Evolutionary conservation across 164 flowering plant genomes (phyloP), one percentile per base, ranked within the genome.

Genomic region (Macadamia tetraphylla): DNA sequence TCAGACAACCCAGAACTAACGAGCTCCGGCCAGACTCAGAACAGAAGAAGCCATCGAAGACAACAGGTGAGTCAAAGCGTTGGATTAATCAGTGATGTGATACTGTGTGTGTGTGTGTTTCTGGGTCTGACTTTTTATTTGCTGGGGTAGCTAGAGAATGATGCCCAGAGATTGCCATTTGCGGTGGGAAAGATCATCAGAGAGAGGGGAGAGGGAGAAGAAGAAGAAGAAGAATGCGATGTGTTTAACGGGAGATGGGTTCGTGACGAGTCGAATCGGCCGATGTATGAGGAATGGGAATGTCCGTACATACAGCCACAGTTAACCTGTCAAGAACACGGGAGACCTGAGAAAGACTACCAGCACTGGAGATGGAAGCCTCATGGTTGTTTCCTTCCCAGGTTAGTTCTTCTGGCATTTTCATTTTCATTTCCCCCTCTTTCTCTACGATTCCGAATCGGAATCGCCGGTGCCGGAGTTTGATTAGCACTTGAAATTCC

Each of bases 241-340:
- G 55, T 84, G 67, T 89, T 85, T 74, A 80, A 72, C 10, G 98
- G 97, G 70, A 79, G 74, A 60, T 94, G 98, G 98, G 91, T 91
- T 3, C 51, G 74, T 70, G 98, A 91, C 68, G 82, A 87, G 71
- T 64, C 42, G 71, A 81, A 42, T 63, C 74, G 86, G 70, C 97
- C 97, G 70, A 72, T 79, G 11, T 91, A 91, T 64, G 78, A 85
- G 52, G 96, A 91, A 66, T 69, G 73, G 61, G 91, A 86, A 63
- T 93, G 98, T 63, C 98, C 97, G 23, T 93, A 91, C 82, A 91
- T 93, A 10, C 94, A 87, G 75, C 97, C 96, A 1, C 98, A 93
- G 80, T 60, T 91, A 67, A 91, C 97, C 0, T 93, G 98, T 66
- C 87, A 80, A 63, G 87, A 84, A 58, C 94, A 89, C 58, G 98